A percentile compares a stretch with the other conserved stretches of the same genome.
phyloP scores from a whole-genome alignment of 495 filamentous ascomycete genomes.

The Beverwykella pulmonaria region DNA sequence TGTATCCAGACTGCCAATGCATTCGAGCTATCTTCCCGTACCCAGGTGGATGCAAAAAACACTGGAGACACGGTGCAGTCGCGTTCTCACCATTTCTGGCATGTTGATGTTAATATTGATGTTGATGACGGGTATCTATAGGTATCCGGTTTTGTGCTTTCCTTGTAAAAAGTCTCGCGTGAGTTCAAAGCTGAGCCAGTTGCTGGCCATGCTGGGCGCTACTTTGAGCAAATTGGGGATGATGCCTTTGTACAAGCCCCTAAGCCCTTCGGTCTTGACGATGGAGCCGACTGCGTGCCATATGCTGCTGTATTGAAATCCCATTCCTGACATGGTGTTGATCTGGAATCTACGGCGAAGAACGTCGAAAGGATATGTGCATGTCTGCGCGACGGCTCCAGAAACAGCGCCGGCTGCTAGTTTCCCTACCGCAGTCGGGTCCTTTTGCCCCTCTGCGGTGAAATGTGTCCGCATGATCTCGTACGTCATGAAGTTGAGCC shows the following conservation, averaged over 20 bases:
- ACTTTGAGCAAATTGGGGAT: constrained; percentile 95
- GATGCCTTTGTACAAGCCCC: constrained; percentile 88
- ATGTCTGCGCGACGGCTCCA: constrained; percentile 94
- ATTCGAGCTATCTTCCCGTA: not conserved
- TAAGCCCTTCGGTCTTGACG: constrained; percentile 72
- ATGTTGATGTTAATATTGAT: not conserved
- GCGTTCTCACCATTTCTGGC: not conserved
- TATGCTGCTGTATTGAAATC: constrained; percentile 88
- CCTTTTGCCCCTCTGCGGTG: constrained; percentile 84
- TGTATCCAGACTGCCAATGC: constrained; percentile 7
- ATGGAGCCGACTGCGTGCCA: constrained; percentile 83
- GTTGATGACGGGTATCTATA: constrained; percentile 16
- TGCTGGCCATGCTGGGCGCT: constrained; percentile 96
- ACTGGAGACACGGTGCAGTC: not conserved
- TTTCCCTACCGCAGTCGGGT: constrained; percentile 78
- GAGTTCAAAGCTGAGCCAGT: constrained; percentile 95
- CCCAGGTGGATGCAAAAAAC: not conserved
- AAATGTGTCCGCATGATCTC: constrained; percentile 82
- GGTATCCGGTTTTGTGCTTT: constrained; percentile 13
- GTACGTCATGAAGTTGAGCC: constrained; percentile 97
- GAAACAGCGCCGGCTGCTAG: constrained; percentile 86
- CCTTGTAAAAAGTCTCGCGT: constrained; percentile 79
- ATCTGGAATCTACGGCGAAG: constrained; percentile 96
- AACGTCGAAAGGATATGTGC: constrained; percentile 98
- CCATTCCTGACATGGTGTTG: constrained; percentile 99